Percentiles rank a stretch among this genome's conserved stretches.
These are phyloP conservation scores for Ilyonectria sp. DNA, from an alignment of 2,329 filamentous ascomycete species.

Conservation along the genomic window DNA sequence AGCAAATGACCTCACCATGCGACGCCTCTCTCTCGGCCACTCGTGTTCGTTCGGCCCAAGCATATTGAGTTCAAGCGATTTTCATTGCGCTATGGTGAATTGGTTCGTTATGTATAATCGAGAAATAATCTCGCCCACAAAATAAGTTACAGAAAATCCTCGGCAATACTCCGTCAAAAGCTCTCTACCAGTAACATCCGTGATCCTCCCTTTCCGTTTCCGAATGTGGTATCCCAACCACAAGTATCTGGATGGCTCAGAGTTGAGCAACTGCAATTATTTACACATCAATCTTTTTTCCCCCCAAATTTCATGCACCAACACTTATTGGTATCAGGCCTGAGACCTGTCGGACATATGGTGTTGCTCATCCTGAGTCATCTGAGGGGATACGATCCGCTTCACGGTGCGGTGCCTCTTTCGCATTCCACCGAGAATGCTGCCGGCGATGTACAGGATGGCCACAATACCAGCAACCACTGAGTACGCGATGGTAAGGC, in stretches of 20 bases:
- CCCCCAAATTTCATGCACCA: background rate
- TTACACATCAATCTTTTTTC: background rate
- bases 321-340: conserved; percentile 7
- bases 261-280: background rate
- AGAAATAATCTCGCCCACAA: conserved; percentile 15
- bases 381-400: conserved; percentile 43
- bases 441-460: conserved; percentile 59
- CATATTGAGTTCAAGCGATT: background rate
- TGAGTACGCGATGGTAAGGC: conserved; percentile 68
- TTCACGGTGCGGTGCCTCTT: conserved; percentile 31
- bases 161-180: background rate
- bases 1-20: conserved; percentile 11
- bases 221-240: conserved; percentile 4
- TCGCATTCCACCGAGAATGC: conserved; percentile 34
- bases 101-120: conserved; percentile 9
- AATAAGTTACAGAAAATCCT: conserved; percentile 1
- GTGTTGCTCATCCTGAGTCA: conserved; percentile 42
- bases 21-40: background rate
- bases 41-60: too few species aligned
- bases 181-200: background rate
- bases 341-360: background rate
- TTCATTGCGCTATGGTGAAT: conserved; percentile 1
- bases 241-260: conserved; percentile 4
- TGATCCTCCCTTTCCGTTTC: background rate
- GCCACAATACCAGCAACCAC: conserved; percentile 68